These are phyloP conservation scores for Xylariaceae sp. DNA, from an alignment of 2,329 filamentous ascomycete species.

Conservation along the genomic window DNA sequence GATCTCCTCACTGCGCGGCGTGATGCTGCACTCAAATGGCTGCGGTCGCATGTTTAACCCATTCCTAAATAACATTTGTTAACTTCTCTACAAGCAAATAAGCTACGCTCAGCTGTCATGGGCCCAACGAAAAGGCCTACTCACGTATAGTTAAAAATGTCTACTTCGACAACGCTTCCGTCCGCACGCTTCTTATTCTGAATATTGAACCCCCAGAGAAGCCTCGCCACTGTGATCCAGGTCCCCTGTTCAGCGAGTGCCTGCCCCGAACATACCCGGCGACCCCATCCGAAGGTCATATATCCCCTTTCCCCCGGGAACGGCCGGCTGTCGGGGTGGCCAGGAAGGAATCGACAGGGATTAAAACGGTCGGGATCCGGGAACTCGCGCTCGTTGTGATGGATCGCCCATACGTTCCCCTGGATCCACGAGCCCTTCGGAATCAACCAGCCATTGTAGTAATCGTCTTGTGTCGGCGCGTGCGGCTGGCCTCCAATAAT, in stretches of 20 bases:
- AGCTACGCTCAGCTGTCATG: neutral
- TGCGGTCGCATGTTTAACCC: slow-evolving; percentile 61
- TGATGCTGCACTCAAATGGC: slow-evolving; percentile 57
- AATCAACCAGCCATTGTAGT: slow-evolving; percentile 52
- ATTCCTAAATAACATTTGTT: slow-evolving; percentile 42
- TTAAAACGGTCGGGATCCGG: slow-evolving; percentile 50
- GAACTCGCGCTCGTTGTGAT: slow-evolving; percentile 50
- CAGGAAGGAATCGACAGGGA: slow-evolving; percentile 45
- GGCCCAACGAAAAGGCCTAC: slow-evolving; percentile 26
- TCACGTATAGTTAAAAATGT: slow-evolving; percentile 60
- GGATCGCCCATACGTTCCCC: slow-evolving; percentile 54
- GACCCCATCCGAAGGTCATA: slow-evolving; percentile 61
- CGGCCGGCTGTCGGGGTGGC: slow-evolving; percentile 43
- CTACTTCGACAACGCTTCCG: slow-evolving; percentile 53
- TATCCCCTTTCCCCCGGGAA: slow-evolving; percentile 54
- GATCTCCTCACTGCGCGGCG: slow-evolving; percentile 52
- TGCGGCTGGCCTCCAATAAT: slow-evolving; percentile 56
- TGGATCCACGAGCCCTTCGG: slow-evolving; percentile 54
- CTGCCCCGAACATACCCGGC: slow-evolving; percentile 56
- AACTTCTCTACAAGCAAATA: neutral
- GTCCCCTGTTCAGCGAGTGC: slow-evolving; percentile 62
- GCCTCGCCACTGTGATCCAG: slow-evolving; percentile 58
- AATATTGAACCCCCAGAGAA: slow-evolving; percentile 62
- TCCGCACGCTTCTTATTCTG: slow-evolving; percentile 40
- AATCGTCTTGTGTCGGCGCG: slow-evolving; percentile 49